Conservation (phyloP, 2,329 filamentous ascomycete species). For the Colletotrichum tanaceti region DNA sequence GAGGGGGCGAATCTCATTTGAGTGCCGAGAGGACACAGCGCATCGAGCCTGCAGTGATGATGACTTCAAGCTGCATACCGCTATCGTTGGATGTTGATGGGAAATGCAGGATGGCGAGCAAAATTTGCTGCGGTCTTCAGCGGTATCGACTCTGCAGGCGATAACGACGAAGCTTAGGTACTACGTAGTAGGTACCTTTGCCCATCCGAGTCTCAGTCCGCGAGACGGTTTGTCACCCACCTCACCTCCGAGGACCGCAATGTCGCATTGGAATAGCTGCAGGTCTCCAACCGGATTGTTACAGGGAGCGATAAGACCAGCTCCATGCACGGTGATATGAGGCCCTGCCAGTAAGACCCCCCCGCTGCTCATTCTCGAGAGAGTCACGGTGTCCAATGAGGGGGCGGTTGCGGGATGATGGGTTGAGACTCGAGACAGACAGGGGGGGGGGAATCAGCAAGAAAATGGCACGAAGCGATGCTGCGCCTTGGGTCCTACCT, state of each 20-base stretch:
- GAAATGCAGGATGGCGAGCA: constrained; percentile 18
- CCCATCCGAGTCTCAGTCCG: neutral
- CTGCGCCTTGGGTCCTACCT: constrained; percentile 6
- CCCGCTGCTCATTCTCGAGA: constrained; percentile 18
- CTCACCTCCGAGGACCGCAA: constrained; percentile 4
- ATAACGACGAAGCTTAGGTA: neutral
- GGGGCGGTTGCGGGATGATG: neutral
- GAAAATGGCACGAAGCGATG: constrained; percentile 3
- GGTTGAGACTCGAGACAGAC: constrained; percentile 32
- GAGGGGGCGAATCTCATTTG: neutral
- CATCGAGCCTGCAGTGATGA: constrained; percentile 21
- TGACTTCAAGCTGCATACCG: constrained; percentile 32
- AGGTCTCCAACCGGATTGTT: constrained; percentile 20
- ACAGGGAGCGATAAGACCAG: constrained; percentile 21
- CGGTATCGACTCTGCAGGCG: constrained; percentile 16
- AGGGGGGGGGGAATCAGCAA: neutral
- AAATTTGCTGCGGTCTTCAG: constrained; percentile 27
- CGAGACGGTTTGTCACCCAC: constrained; percentile 12
- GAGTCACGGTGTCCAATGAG: constrained; percentile 13
- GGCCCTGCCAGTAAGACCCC: constrained; percentile 26
- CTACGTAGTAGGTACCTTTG: too few species aligned
- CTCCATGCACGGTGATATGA: constrained; percentile 30
- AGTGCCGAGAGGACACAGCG: constrained; percentile 13
- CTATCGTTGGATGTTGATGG: neutral
- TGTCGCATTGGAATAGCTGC: constrained; percentile 24